A percentile compares a stretch with the other conserved stretches of the same genome.
These are phyloP conservation scores for Agrostemma githago DNA, from an alignment of 148 eudicot species.

Conservation along the genomic window DNA sequence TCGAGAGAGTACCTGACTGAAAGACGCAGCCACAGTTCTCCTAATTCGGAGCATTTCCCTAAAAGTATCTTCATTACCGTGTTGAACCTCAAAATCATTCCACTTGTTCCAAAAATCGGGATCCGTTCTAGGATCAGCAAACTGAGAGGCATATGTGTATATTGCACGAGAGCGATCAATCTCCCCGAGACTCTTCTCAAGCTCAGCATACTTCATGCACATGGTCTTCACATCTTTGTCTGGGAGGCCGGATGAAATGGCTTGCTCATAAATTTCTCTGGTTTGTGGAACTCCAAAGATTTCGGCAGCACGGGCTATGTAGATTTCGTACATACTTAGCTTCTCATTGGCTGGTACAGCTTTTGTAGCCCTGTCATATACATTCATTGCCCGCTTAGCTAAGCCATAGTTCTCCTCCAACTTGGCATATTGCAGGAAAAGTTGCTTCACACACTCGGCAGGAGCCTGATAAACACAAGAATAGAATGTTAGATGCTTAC, in stretches of 20 bases:
- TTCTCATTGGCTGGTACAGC: conserved; percentile 84
- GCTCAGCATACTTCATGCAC: conserved; percentile 87
- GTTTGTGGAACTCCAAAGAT: conserved; percentile 91
- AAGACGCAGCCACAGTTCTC: conserved; percentile 73
- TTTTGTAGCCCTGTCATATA: conserved; percentile 83
- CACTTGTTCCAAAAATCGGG: conserved; percentile 78
- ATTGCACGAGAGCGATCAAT: conserved; percentile 81
- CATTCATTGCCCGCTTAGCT: conserved; percentile 89
- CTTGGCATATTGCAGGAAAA: conserved; percentile 86
- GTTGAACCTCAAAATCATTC: conserved; percentile 93
- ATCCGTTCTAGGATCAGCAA: conserved; percentile 82
- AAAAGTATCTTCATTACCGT: conserved; percentile 92
- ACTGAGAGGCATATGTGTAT: conserved; percentile 56
- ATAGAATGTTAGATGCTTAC: conserved; percentile 14
- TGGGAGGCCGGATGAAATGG: conserved; percentile 85
- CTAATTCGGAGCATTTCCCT: conserved; percentile 82
- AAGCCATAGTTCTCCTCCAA: conserved; percentile 89
- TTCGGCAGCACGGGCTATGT: conserved; percentile 90
- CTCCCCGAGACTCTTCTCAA: conserved; percentile 94
- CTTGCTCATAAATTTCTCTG: conserved; percentile 88
- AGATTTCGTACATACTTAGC: conserved; percentile 91
- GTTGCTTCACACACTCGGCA: conserved; percentile 72
- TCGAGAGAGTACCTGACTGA: conserved; percentile 86
- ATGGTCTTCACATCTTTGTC: conserved; percentile 82
- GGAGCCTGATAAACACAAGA: conserved; percentile 57